phyloP scores from a whole-genome alignment of 139 green algal species.

The Micractinium conductrix region DNA sequence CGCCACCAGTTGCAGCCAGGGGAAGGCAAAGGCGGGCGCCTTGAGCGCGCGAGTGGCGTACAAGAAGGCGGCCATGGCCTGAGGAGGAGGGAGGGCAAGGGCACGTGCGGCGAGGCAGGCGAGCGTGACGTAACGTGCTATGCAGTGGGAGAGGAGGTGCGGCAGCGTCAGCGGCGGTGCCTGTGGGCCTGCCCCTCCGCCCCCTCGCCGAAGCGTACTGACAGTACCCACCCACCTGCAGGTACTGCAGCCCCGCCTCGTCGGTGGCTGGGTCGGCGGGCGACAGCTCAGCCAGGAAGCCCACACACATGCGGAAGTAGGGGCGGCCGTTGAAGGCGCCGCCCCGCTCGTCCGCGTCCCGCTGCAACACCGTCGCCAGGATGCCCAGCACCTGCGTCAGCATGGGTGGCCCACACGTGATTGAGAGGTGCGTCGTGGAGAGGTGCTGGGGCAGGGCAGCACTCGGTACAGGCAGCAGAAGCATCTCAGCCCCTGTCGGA shows the following conservation, averaged over 20 bases:
- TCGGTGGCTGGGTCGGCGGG: slow-evolving; percentile 48
- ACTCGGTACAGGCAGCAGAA: neutral
- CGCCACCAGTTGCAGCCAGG: slow-evolving; percentile 94
- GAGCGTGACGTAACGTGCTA: too few species aligned
- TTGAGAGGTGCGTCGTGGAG: neutral
- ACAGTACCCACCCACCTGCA: slow-evolving; percentile 24
- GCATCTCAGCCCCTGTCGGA: too few species aligned
- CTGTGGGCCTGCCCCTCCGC: too few species aligned
- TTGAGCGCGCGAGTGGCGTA: slow-evolving; percentile 78
- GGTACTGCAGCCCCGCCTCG: slow-evolving; percentile 55
- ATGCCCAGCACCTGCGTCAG: slow-evolving; percentile 62
- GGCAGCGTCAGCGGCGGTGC: neutral
- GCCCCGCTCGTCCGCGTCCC: slow-evolving; percentile 43
- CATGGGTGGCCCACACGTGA: too few species aligned
- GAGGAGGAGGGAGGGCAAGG: neutral
- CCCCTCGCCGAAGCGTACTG: neutral
- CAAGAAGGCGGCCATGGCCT: slow-evolving; percentile 44
- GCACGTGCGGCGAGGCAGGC: neutral
- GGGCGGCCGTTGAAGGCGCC: slow-evolving; percentile 90
- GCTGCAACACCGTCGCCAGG: slow-evolving; percentile 66
- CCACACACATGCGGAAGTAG: slow-evolving; percentile 93
- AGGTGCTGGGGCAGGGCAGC: neutral
- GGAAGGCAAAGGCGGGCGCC: slow-evolving; percentile 94
- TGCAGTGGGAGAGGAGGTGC: too few species aligned
- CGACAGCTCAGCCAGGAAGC: slow-evolving; percentile 85